Evolutionary conservation across 139 green algal species (phyloP).

Genomic region (Eudorina sp.): DNA sequence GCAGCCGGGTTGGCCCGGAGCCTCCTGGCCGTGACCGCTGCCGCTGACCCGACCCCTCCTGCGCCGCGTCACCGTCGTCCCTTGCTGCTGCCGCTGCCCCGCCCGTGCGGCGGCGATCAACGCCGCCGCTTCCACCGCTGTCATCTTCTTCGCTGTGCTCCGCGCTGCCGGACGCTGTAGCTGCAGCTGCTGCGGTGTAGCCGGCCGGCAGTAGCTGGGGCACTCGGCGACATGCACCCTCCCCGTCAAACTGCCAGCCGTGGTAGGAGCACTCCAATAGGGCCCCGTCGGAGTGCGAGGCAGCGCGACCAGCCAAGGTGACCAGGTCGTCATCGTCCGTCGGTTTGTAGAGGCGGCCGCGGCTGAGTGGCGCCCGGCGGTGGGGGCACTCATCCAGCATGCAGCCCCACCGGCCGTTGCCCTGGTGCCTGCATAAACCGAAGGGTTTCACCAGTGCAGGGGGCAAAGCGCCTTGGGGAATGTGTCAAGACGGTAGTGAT

Average conservation of each 20-base stretch:
- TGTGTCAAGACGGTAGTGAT: too few species aligned
- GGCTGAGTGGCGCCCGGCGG: conserved; percentile 37
- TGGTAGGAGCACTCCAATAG: conserved; percentile 37
- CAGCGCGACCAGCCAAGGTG: too few species aligned
- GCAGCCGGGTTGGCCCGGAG: neutral
- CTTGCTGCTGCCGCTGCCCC: neutral
- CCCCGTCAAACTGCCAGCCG: conserved; percentile 36
- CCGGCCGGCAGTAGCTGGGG: conserved; percentile 14
- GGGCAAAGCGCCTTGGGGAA: too few species aligned
- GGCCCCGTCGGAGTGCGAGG: too few species aligned
- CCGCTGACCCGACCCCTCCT: neutral
- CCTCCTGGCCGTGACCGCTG: neutral
- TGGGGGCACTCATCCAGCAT: conserved; percentile 55
- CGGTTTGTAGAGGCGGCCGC: conserved; percentile 39
- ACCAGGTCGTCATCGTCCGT: too few species aligned
- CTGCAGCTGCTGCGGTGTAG: neutral
- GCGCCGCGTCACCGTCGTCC: neutral
- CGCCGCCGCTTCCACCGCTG: neutral
- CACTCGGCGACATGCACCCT: neutral
- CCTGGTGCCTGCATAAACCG: conserved; percentile 28
- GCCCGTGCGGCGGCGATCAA: neutral
- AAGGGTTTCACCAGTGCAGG: too few species aligned
- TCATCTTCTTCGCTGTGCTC: neutral
- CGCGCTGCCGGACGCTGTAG: neutral
- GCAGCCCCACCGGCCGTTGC: conserved; percentile 7